Evolutionary conservation across 805 yeast species (phyloP).

Genomic region (Candida peoriensis): DNA sequence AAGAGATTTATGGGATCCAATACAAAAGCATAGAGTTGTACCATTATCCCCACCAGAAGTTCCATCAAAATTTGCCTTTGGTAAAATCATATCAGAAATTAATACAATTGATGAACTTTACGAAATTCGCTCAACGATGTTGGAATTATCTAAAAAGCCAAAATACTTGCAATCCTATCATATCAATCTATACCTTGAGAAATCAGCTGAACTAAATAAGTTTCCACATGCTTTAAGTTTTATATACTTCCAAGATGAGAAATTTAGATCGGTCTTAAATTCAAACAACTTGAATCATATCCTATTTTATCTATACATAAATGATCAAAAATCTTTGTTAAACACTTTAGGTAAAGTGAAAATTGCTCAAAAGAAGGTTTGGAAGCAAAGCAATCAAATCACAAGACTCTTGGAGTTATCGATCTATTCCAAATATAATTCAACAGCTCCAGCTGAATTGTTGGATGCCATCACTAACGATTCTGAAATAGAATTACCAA

Average conservation of each 20-base stretch:
- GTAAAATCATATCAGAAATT: slow-evolving; percentile 21
- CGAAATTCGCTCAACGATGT: slow-evolving; percentile 11
- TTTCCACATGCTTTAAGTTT: slow-evolving; percentile 20
- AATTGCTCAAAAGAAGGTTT: slow-evolving; percentile 11
- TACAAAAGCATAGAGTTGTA: slow-evolving; percentile 26
- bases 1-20: slow-evolving; percentile 35
- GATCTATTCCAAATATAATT: slow-evolving; percentile 10
- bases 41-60: slow-evolving; percentile 30
- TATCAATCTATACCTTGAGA: slow-evolving; percentile 17
- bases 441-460: slow-evolving; percentile 11
- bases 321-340: slow-evolving; percentile 14
- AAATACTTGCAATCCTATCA: slow-evolving; percentile 17
- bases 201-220: slow-evolving; percentile 17
- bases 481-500: slow-evolving; percentile 7
- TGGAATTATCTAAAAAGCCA: slow-evolving; percentile 17
- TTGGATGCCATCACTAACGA: not conserved
- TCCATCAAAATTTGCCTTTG: slow-evolving; percentile 24
- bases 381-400: slow-evolving; percentile 6
- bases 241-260: slow-evolving; percentile 13
- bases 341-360: slow-evolving; percentile 11
- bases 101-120: slow-evolving; percentile 15
- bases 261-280: slow-evolving; percentile 8
- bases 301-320: slow-evolving; percentile 18
- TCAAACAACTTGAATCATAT: slow-evolving; percentile 17
- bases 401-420: slow-evolving; percentile 17